Percentiles rank a stretch among this genome's conserved stretches.
These are phyloP conservation scores for Wallacemonas sp. DNA, from an alignment of 208 protist species.

Conservation along the genomic window DNA sequence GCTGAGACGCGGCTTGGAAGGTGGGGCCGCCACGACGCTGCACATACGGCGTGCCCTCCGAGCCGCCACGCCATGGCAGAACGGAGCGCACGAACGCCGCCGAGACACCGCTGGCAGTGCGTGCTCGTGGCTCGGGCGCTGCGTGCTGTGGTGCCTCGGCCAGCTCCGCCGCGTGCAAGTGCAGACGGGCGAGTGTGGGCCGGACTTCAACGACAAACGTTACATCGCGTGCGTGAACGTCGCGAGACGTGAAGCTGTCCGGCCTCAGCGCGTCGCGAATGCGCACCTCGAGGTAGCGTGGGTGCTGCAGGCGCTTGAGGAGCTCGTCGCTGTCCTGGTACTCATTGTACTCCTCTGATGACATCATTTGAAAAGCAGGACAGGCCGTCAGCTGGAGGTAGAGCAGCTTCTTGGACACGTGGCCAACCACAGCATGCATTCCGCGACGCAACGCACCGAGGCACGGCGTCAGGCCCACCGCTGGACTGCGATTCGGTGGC, in stretches of 20 bases:
- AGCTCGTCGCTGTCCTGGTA: conserved; percentile 70
- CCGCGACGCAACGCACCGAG: conserved; percentile 50
- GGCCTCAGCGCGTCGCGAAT: conserved; percentile 47
- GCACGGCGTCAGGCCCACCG: conserved; percentile 71
- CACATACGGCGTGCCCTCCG: not conserved
- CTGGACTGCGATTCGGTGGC: conserved; percentile 1
- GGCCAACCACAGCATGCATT: conserved; percentile 34
- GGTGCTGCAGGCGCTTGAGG: conserved; percentile 52
- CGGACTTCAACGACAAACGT: conserved; percentile 67
- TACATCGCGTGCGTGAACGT: conserved; percentile 21
- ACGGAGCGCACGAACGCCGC: not conserved
- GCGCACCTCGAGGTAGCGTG: conserved; percentile 71
- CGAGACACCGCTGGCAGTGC: not conserved
- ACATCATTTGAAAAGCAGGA: conserved; percentile 76
- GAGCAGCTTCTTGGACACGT: conserved; percentile 49
- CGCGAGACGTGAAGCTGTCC: conserved; percentile 54
- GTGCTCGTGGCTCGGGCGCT: not conserved
- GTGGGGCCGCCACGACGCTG: not conserved
- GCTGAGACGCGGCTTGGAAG: conserved; percentile 26
- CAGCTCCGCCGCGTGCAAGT: conserved; percentile 44
- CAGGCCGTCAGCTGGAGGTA: conserved; percentile 68
- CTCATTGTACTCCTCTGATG: conserved; percentile 80
- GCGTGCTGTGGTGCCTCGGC: not conserved
- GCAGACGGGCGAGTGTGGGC: conserved; percentile 78
- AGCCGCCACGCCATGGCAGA: conserved; percentile 2